Evolutionary conservation across 257 asterid genomes (phyloP), one percentile per base, ranked within the genome.

Genomic region (Solanum chmielewskii): DNA sequence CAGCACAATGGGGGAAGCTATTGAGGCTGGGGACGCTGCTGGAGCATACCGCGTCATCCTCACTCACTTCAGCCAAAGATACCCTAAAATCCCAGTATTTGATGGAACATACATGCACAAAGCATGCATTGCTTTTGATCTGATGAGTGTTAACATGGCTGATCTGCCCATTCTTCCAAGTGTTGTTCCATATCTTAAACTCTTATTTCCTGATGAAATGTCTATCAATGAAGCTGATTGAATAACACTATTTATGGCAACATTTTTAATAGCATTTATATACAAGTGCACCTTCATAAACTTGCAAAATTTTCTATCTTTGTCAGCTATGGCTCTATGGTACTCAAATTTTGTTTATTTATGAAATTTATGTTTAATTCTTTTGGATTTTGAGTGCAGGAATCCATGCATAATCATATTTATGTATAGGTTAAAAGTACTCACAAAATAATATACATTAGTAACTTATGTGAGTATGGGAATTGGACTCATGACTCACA

Each of bases 31-130:
- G 35, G 93, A 92, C 60, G 71, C 92, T 3, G 98, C 99, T 3
- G 98, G 96, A 13, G 98, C 90, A 3, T 95, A 95, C 78, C 94
- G 99, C 0, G 86, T 94, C 14, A 95, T 97, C 45, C 98, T 95
- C 7, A 95, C 99, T 21, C 99, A 96, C 86, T 95, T 95, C 91
- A 96, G 99, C 93, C 99, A 97, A 88, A 91, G 99, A 88, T 97
- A 95, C 89, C 99, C 98, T 6, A 97, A 97, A 90, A 93, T 97
- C 83, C 99, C 98, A n/a, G 96, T 94, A 60, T 91, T 97, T 62
- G 97, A 94, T 39, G 95, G 94, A 73, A 52, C 86, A 20, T 91
- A 92, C 87, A 92, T 90, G 94, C 93, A 97, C 80, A 95, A 94
- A 23, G 94, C 98, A 0, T 93, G 98, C 94, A 90, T 97, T 86